Evolutionary conservation across 345 rosid genomes (phyloP).

Genomic region (Populus ilicifolia): DNA sequence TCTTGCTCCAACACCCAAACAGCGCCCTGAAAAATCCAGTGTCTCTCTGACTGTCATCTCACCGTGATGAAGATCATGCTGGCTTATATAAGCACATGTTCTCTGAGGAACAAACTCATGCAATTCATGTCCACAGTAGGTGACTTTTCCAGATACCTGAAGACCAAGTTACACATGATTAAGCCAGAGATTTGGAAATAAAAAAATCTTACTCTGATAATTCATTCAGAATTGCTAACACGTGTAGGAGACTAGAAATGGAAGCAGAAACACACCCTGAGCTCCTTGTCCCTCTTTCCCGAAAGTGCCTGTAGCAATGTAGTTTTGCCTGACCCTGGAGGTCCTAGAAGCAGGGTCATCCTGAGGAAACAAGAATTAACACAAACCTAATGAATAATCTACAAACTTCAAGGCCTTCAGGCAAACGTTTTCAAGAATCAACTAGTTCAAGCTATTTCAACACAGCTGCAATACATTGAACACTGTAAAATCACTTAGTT

Average conservation of each 20-base stretch:
- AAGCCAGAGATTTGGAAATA: not conserved
- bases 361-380: slow-evolving; percentile 21
- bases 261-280: slow-evolving; percentile 37
- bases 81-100: slow-evolving; percentile 58
- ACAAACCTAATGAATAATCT: not conserved
- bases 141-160: slow-evolving; percentile 44
- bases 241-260: not conserved
- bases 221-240: not conserved
- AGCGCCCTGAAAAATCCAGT: slow-evolving; percentile 52
- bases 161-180: not conserved
- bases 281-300: slow-evolving; percentile 30
- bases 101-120: slow-evolving; percentile 54
- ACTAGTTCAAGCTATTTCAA: not conserved
- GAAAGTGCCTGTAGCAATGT: slow-evolving; percentile 50
- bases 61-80: slow-evolving; percentile 58
- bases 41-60: slow-evolving; percentile 69
- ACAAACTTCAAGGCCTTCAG: not conserved
- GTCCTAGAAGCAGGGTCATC: slow-evolving; percentile 61
- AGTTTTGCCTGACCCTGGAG: slow-evolving; percentile 61
- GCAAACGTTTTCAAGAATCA: not conserved
- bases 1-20: slow-evolving; percentile 52
- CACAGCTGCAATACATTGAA: not conserved
- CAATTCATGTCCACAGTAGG: slow-evolving; percentile 48
- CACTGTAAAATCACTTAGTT: not conserved
- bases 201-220: not conserved